Evolutionary conservation across 768 basidiomycete species (phyloP), one percentile per base, ranked within the genome.

Genomic region (Termitomyces sp.): DNA sequence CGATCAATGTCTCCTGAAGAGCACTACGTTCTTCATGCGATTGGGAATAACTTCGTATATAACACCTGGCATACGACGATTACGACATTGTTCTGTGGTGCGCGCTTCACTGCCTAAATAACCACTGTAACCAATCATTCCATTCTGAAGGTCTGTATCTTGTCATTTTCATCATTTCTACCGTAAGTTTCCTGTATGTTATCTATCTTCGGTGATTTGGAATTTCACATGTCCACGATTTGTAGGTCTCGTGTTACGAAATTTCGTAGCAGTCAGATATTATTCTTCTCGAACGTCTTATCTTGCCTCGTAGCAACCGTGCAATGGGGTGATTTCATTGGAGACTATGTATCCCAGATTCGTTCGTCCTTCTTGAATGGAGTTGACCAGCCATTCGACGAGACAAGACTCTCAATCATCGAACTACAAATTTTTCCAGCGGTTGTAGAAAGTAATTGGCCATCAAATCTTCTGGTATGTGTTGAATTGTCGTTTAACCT

Each of bases 271-370:
- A 41, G 40, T 41, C 18, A 18, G 40, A 41, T 41, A 41, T n/a
- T 41, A n/a, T 41, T 57, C 5, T 32, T 50, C 16, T 57, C 26
- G 8, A 35, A 50, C 20, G 12, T 35, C 50, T 12, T 35, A 20
- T 50, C 50, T n/a, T 35, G 35, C 20, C 50, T 35, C 28, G 50
- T 50, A n/a, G 50, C 50, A 4, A 50, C 50, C 3, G 4, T 50
- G 6, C 50, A 50, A 33, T 50, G 50, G 50, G 50, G 33, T 10
- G 51, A 53, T 46, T 58, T 51, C 7, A 41, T 58, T 8, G 57
- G 16, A 41, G 57, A 58, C 7, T 58, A 58, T 16, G 50, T 50
- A 33, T 58, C 49, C 14, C 40, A 50, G n/a, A 51, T 51, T 7
- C 49, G 9, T 40, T 51, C 50, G 18, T 43, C 57, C n/a, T 18